phyloP scores from a whole-genome alignment of 169 alveolate genomes.

The Cryptosporidium ryanae region DNA sequence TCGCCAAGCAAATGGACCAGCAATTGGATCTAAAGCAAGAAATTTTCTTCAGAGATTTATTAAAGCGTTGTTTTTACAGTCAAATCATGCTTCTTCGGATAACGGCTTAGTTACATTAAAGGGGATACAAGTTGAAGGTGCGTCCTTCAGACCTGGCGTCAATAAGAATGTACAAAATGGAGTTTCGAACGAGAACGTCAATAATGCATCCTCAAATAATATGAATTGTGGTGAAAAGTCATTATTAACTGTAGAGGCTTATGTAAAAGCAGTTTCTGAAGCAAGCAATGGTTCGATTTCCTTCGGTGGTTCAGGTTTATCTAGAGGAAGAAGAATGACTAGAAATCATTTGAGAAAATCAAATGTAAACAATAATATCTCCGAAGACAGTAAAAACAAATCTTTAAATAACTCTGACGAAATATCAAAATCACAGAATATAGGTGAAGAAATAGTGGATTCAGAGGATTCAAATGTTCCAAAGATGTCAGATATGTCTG shows the following conservation, averaged over 20 bases:
- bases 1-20: conserved; percentile 74
- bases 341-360: conserved; percentile 67
- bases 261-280: conserved; percentile 71
- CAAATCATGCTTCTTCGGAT: conserved; percentile 12
- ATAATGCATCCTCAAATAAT: not conserved
- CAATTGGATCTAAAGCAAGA: conserved; percentile 71
- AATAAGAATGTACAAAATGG: conserved; percentile 5
- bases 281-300: conserved; percentile 19
- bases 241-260: conserved; percentile 59
- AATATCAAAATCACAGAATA: conserved; percentile 12
- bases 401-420: not conserved
- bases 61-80: conserved; percentile 40
- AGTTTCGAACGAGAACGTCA: not conserved
- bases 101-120: conserved; percentile 43
- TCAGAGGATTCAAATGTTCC: conserved; percentile 46
- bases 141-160: conserved; percentile 40
- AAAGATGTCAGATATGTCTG: conserved; percentile 18
- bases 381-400: conserved; percentile 16
- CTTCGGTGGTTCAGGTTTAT: conserved; percentile 7
- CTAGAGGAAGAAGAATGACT: conserved; percentile 74
- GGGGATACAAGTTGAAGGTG: conserved; percentile 51
- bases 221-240: conserved; percentile 30
- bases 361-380: not conserved
- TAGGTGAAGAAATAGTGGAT: conserved; percentile 26
- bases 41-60: conserved; percentile 67